Base-by-base conservation (phyloP, 2,329 filamentous ascomycete genomes). In the Penicillium sp. region DNA sequence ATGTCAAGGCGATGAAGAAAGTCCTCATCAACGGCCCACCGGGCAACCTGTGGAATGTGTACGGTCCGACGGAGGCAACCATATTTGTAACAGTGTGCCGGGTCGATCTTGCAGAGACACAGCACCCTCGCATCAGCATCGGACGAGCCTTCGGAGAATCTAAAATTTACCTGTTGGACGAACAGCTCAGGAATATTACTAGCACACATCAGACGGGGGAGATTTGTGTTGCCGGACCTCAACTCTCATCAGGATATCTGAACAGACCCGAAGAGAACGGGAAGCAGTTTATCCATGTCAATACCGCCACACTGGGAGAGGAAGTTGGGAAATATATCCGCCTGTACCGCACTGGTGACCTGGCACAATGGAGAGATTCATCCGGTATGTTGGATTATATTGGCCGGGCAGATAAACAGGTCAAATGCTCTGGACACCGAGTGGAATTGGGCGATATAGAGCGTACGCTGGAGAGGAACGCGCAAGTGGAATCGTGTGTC, bases 361-460 rank as follows among this genome's bases (percentile, higher is more conserved):
- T 96, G 2, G 91, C 90, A 3, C 78, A 83, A 47, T 90, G 87
- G 66, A 27, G 48, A 25, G 81, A 82, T 44, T 75, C 78, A 4
- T 78, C 83, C 42, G 88, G 87, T 21, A 84, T 85, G 58, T 85
- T 89, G 4, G 86, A 86, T 61, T 86, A 83, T 65, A 85, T 86
- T 8, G 91, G 91, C 13, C 81, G 91, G 47, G 83, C 83, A 21
- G 91, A 96, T 65, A 81, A 85, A 58, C 91, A 96, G 70, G 88
- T 95, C 77, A 96, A 96, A 78, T 90, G 96, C 61, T 85, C 90
- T 48, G 91, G 91, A 1, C 96, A 95, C 79, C 82, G 91, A 50
- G 92, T 96, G 61, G 91, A 96, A 75, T 84, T 96, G 47, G 86
- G 86, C 55, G 91, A 96, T 60, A 94, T 96, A 62, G 90, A 96